Evolutionary conservation across 1,284 basidiomycete species (phyloP).

Genomic region (Cutaneotrichosporon cutaneum): DNA sequence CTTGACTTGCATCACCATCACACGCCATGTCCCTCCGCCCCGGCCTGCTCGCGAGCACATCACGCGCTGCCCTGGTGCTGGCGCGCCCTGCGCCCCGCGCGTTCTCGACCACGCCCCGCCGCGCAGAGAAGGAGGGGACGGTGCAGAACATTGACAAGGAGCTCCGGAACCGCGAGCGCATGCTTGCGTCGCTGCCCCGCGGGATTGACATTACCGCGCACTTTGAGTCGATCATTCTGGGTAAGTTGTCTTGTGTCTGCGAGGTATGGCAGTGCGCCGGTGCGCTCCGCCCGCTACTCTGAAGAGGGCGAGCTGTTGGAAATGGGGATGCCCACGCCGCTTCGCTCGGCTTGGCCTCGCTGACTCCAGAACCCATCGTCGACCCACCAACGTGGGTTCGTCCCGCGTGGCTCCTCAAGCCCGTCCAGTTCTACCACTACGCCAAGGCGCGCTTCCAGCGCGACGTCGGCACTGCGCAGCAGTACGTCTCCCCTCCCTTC

Average conservation of each 20-base stretch:
- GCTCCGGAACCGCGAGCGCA: conserved; percentile 15
- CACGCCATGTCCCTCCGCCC: conserved; percentile 20
- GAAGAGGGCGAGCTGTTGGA: too few species aligned
- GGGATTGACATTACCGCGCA: conserved; percentile 11
- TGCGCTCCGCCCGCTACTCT: too few species aligned
- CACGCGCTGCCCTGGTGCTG: conserved; percentile 8
- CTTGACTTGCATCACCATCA: not conserved
- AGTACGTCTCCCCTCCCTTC: not conserved
- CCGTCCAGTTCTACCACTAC: not conserved
- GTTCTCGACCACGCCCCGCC: not conserved
- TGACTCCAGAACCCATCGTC: conserved; percentile 18
- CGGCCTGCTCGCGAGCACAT: conserved; percentile 21
- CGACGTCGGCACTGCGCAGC: not conserved
- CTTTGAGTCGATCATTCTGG: conserved; percentile 10
- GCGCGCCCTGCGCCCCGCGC: not conserved
- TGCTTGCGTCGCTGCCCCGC: conserved; percentile 12
- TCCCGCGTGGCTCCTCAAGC: conserved; percentile 3
- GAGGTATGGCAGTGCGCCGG: too few species aligned
- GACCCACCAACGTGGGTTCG: conserved; percentile 14
- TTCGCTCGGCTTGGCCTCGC: not conserved
- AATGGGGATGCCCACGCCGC: too few species aligned
- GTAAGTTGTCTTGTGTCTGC: conserved; percentile 7
- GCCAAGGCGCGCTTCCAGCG: conserved; percentile 9
- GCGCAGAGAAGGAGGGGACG: not conserved
- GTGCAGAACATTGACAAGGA: conserved; percentile 19